Evolutionary conservation across 257 asterid species (phyloP).

Genomic region (Salvia miltiorrhiza): DNA sequence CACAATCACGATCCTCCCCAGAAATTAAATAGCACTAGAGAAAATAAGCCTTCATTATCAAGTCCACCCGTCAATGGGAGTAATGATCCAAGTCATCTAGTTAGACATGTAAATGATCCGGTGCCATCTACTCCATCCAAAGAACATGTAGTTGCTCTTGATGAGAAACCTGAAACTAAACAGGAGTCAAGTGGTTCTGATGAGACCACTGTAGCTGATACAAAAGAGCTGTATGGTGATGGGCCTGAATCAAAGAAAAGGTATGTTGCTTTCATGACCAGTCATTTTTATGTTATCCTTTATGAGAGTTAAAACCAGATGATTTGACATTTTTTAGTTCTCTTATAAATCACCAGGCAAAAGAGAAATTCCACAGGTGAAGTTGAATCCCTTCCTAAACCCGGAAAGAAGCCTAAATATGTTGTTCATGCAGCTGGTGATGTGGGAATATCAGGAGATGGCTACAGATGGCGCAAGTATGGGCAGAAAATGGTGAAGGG

Average conservation of each 20-base stretch:
- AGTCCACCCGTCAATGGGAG: conserved; percentile 32
- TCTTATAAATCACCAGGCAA: conserved; percentile 47
- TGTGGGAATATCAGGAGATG: conserved; percentile 90
- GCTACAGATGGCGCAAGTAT: conserved; percentile 96
- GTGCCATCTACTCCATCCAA: conserved; percentile 43
- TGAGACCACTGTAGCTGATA: conserved; percentile 46
- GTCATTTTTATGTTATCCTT: conserved; percentile 11
- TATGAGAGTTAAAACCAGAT: conserved; percentile 9
- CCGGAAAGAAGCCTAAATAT: conserved; percentile 71
- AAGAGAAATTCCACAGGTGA: conserved; percentile 47
- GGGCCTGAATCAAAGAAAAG: conserved; percentile 58
- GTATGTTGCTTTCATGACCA: conserved; percentile 32
- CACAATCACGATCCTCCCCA: conserved; percentile 93
- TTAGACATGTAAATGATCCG: conserved; percentile 26
- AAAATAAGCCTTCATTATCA: conserved; percentile 39
- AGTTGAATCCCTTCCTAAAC: conserved; percentile 44
- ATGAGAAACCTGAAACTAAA: conserved; percentile 32
- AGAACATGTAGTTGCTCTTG: conserved; percentile 33
- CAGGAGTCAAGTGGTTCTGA: conserved; percentile 59
- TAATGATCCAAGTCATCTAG: conserved; percentile 29
- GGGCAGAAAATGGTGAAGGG: conserved; percentile 99
- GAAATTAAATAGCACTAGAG: conserved; percentile 47
- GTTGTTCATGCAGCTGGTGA: conserved; percentile 92
- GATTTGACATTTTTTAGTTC: conserved; percentile 23
- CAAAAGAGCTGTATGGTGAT: conserved; percentile 44